A percentile compares a stretch with the other conserved stretches of the same genome.
These are phyloP conservation scores for Zangia roseola DNA, from an alignment of 768 basidiomycete genomes.

Conservation along the genomic window DNA sequence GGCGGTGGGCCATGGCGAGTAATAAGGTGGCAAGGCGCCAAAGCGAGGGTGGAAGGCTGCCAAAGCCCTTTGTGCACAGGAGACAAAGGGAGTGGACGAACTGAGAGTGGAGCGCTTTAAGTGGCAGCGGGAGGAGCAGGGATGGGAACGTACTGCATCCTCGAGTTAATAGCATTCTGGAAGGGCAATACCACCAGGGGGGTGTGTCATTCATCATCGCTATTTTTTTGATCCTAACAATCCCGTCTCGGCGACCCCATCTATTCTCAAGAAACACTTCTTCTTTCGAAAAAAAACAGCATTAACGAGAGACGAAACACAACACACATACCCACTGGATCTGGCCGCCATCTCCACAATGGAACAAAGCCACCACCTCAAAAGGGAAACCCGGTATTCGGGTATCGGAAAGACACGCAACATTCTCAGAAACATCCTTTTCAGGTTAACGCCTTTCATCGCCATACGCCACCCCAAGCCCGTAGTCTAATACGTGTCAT, in stretches of 20 bases:
- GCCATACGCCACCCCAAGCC: no score
- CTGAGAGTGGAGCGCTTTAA: slow-evolving; percentile 11
- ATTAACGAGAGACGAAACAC: neutral
- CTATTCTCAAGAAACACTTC: neutral
- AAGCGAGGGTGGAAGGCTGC: slow-evolving; percentile 21
- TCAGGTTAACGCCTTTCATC: no score
- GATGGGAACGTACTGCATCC: slow-evolving; percentile 7
- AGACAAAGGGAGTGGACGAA: slow-evolving; percentile 21
- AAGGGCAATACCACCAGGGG: neutral
- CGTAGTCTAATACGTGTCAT: no score
- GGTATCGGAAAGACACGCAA: neutral
- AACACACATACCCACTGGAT: neutral
- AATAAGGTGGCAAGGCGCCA: slow-evolving; percentile 20
- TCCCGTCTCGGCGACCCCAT: neutral
- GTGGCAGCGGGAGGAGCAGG: slow-evolving; percentile 4
- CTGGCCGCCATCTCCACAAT: neutral
- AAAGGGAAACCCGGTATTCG: slow-evolving; percentile 3
- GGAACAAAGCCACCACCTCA: slow-evolving; percentile 17
- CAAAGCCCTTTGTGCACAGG: slow-evolving; percentile 26
- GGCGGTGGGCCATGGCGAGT: slow-evolving; percentile 16
- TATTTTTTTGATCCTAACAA: slow-evolving; percentile 12
- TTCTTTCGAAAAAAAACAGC: neutral
- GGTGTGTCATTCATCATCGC: slow-evolving; percentile 12
- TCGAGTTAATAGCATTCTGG: slow-evolving; percentile 15
- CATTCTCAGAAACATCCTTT: no score